Base-by-base conservation (phyloP, 2,329 filamentous ascomycete genomes). In the Venturia pyrina region DNA sequence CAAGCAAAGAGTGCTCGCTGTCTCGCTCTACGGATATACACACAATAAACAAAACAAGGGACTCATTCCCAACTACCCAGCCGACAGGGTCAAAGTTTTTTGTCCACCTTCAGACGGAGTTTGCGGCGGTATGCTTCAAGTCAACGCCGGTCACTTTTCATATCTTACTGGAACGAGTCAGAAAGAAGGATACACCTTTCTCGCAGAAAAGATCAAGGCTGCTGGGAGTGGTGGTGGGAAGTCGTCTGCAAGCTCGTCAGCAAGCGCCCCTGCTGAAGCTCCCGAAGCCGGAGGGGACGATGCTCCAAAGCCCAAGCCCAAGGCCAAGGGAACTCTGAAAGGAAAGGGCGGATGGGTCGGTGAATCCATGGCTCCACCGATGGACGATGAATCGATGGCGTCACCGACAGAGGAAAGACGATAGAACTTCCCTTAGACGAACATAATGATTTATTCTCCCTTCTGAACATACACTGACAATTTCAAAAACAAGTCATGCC, bases 11-110 rank as follows among this genome's bases (percentile, higher is more conserved):
- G 74, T 81, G 50, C 73, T 71, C 48, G 78, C 74, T 1, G 78
- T 77, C 1, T 77, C 78, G 0, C 74, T 80, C 11, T 81, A 77
- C 64, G 79, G 79, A 1, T 78, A 79, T 67, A 79, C 78, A 21
- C 72, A 75, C 70, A 76, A 73, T 46, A 41, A 68, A 21, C 75
- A 77, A 68, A 75, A 77, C 61, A 66, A 66, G 1, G 73, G 72
- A 0, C 66, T 68, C 24, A 71, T 78, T n/a, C 75, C 76, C 13
- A 71, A 71, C n/a, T 75, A 75, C 64, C 71, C 70, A 10, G 59
- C 68, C 40, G 67, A 66, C 44, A 65, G 69, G 53, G 67, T 69
- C 40, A 73, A 71, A 67, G 67, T 73, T 15, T 73, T 71, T 53
- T 74, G 72, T 61, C 68, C 69, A 3, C 1, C 48, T 0, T 70